Evolutionary conservation across 495 filamentous ascomycete species (phyloP), one percentile per base, ranked within the genome.

Genomic region (Polyplosphaeria fusca): DNA sequence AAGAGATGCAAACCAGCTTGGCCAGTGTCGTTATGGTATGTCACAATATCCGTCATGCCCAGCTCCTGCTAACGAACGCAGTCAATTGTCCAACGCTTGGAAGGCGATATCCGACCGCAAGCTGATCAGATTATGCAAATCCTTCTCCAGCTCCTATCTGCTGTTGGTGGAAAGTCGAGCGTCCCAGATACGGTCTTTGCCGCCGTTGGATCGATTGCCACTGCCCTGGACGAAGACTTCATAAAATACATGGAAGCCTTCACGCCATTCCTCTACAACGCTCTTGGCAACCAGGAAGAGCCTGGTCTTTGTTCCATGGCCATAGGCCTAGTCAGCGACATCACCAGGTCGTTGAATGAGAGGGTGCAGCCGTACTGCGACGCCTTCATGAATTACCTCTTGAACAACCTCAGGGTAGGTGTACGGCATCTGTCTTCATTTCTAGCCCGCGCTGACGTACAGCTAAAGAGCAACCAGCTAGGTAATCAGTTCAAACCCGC

Each of bases 401-500:
- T 97, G 57, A 88, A 86, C 71, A 95, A 92, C 67, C 80, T 98
- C 11, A 81, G 87, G 70, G 89, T 93, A 72, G 73, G 85, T 79
- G 2, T 19, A 19, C 30, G 32, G 3, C 7, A 3, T 7, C 22
- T 42, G 4, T 9, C 1, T 11, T 19, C 0, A 19, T 14, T 40
- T 3, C 22, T 24, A 20, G 40, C 1, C 30, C 43, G 52, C 58
- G 41, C 60, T 41, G n/a, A n/a, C 7, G 38, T 75, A 71, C 60
- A 84, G 79, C n/a, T n/a, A n/a, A n/a, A n/a, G n/a, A 85, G 80
- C 72, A 79, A 82, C 44, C 77, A 81, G 27, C 81, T 94, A 22
- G 87, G 89, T 58, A 95, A 97, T 71, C 91, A 96, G 71, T 93
- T 97, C 72, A 96, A 96, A 79, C 93, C 93, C 27, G 91, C 94